These are phyloP conservation scores for Tolypocladium album DNA, from an alignment of 2,329 filamentous ascomycete species.

Conservation along the genomic window DNA sequence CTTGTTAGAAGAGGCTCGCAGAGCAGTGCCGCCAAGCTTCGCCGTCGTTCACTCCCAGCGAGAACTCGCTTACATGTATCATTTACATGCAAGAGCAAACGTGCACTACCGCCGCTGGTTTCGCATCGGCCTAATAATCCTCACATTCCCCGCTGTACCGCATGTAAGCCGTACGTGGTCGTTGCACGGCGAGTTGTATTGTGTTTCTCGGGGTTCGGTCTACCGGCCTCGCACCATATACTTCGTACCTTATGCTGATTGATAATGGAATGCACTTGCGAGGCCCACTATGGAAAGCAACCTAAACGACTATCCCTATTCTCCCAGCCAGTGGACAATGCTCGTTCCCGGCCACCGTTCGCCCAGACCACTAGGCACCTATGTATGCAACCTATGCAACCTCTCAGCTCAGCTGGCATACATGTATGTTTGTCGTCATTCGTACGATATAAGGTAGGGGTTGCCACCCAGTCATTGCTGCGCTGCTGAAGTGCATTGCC, in stretches of 20 bases:
- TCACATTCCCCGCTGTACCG: background rate
- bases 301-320: background rate
- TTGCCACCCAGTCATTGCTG: background rate
- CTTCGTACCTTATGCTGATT: too few species aligned
- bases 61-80: background rate
- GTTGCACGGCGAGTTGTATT: background rate
- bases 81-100: too few species aligned
- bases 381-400: background rate
- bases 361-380: background rate
- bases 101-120: background rate
- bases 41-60: background rate
- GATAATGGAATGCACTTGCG: background rate
- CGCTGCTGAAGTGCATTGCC: background rate
- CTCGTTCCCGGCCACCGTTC: too few species aligned
- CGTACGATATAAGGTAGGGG: background rate
- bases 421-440: background rate
- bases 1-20: background rate
- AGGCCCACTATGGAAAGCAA: background rate
- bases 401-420: background rate
- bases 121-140: background rate
- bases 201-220: background rate
- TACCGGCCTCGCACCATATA: background rate
- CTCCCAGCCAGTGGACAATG: background rate
- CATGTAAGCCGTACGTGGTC: background rate
- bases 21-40: too few species aligned